These are phyloP conservation scores for Fusarium robinianum DNA, from an alignment of 2,329 filamentous ascomycete genomes.

Conservation along the genomic window DNA sequence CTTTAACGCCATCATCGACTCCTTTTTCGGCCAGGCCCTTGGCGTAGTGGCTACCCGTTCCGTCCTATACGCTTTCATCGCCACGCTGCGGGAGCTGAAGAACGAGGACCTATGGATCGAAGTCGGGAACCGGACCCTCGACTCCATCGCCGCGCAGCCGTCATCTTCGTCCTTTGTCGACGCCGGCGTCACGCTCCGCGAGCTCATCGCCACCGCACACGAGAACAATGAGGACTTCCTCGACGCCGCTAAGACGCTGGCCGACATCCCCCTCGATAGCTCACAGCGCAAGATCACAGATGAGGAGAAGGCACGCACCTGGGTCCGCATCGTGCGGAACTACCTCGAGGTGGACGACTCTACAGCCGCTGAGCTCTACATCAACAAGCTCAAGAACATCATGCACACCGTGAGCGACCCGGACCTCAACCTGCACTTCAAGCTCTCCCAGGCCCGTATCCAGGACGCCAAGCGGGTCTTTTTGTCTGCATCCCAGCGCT, in stretches of 20 bases:
- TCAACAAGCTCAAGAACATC: constrained; percentile 95
- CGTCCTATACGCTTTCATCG: constrained; percentile 69
- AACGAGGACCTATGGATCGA: constrained; percentile 71
- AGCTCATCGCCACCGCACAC: constrained; percentile 81
- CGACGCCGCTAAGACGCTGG: constrained; percentile 75
- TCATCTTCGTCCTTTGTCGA: constrained; percentile 78
- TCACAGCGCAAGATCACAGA: constrained; percentile 84
- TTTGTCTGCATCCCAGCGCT: constrained; percentile 82
- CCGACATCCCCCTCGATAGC: constrained; percentile 85
- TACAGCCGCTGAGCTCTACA: constrained; percentile 78
- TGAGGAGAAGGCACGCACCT: constrained; percentile 80
- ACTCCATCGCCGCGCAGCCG: constrained; percentile 63
- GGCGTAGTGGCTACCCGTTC: constrained; percentile 77
- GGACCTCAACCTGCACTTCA: constrained; percentile 80
- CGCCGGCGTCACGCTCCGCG: constrained; percentile 77
- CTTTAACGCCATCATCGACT: constrained; percentile 69
- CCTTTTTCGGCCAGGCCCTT: constrained; percentile 69
- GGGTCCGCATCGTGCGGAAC: constrained; percentile 93
- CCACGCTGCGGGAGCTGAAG: constrained; percentile 62
- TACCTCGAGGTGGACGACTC: constrained; percentile 94
- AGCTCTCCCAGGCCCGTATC: constrained; percentile 90
- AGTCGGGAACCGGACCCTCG: constrained; percentile 74
- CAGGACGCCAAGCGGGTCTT: constrained; percentile 89
- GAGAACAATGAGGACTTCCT: constrained; percentile 81
- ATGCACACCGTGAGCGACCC: constrained; percentile 78